phyloP scores from a whole-genome alignment of 148 eudicot species.

The Talinum fruticosum region DNA sequence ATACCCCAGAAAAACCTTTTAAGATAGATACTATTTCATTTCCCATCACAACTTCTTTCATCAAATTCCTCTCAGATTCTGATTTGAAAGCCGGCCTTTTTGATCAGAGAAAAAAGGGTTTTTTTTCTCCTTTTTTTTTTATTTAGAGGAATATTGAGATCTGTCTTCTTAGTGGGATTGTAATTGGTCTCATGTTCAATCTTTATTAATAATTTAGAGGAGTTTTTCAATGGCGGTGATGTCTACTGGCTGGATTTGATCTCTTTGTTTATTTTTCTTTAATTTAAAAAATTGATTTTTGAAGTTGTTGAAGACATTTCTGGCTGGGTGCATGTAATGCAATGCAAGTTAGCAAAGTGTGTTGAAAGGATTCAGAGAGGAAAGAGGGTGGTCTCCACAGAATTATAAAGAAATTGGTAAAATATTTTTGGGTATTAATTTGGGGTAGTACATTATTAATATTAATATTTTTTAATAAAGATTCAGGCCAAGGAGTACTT shows the following conservation, averaged over 20 bases:
- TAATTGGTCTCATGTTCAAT: slow-evolving; percentile 28
- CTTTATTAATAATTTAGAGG: neutral
- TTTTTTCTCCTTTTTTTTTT: neutral
- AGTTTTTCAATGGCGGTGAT: slow-evolving; percentile 19
- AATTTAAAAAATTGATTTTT: neutral
- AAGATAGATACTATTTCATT: neutral
- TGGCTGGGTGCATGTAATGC: slow-evolving; percentile 27
- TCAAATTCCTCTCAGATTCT: neutral
- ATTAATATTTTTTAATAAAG: neutral
- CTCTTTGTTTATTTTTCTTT: slow-evolving; percentile 1
- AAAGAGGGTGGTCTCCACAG: neutral
- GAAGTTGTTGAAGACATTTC: slow-evolving; percentile 25
- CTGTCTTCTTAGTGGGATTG: slow-evolving; percentile 20
- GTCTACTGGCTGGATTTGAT: slow-evolving; percentile 10
- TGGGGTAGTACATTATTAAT: neutral
- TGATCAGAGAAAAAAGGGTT: neutral
- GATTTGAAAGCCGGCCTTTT: neutral
- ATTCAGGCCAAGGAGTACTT: slow-evolving; percentile 6
- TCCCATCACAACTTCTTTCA: neutral
- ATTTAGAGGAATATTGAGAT: neutral
- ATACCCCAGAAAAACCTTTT: neutral
- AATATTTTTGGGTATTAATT: neutral
- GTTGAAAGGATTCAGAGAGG: slow-evolving; percentile 9
- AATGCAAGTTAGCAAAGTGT: slow-evolving; percentile 17
- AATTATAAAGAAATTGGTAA: slow-evolving; percentile 9